These are phyloP conservation scores for Arachis stenosperma DNA, from an alignment of 306 rosid genomes.

Conservation along the genomic window DNA sequence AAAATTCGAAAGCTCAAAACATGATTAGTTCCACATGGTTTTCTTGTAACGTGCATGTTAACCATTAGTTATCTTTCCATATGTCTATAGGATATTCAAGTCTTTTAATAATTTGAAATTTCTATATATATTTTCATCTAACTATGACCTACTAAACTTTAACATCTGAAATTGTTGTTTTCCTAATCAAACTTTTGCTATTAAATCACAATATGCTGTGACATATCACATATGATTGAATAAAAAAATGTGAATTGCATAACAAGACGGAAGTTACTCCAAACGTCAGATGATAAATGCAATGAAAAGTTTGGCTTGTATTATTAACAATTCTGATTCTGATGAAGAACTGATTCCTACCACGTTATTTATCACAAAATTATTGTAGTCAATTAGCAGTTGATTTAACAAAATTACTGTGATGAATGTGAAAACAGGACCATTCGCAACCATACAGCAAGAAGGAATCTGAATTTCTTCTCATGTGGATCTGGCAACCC, in stretches of 20 bases:
- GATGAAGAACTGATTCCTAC: too few relatives aligned
- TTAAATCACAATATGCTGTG: neutral
- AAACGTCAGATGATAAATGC: neutral
- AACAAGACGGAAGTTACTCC: neutral
- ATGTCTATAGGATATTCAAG: neutral
- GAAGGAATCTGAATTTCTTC: slow-evolving; percentile 80
- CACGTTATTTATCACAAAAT: too few relatives aligned
- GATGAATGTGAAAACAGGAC: slow-evolving; percentile 50
- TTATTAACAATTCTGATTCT: too few relatives aligned
- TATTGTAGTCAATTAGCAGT: too few relatives aligned
- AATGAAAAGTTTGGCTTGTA: neutral
- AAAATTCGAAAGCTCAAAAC: neutral
- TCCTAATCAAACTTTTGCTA: neutral
- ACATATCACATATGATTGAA: neutral
- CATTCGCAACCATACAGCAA: slow-evolving; percentile 65
- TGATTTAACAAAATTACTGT: neutral
- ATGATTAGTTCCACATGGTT: neutral
- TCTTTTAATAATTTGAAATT: neutral
- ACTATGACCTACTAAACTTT: neutral
- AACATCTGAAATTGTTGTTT: neutral
- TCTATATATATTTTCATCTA: neutral
- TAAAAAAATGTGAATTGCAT: neutral
- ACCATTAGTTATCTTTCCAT: neutral
- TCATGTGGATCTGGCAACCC: slow-evolving; percentile 82
- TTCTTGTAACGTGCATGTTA: neutral